These are phyloP conservation scores for Colletotrichum ledebouriae DNA, from an alignment of 2,329 filamentous ascomycete species.

Conservation along the genomic window DNA sequence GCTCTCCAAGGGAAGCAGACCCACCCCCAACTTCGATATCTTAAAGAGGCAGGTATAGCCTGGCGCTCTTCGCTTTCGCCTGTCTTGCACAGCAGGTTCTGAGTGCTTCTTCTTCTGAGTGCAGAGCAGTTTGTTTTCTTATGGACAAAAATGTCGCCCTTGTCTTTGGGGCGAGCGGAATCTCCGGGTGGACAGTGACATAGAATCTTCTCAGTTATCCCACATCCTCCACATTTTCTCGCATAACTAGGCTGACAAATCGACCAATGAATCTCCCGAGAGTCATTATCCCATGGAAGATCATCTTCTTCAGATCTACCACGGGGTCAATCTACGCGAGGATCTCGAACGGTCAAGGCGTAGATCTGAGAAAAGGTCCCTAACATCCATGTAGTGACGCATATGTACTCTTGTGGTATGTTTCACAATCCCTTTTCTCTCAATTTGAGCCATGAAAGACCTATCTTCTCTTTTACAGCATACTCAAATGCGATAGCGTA, in stretches of 20 bases:
- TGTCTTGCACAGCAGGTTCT: too few relatives aligned
- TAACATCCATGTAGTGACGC: not conserved
- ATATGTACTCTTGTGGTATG: not conserved
- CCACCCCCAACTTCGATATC: too few relatives aligned
- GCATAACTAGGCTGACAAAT: not conserved
- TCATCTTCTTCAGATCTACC: constrained; percentile 3
- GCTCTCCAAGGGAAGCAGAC: too few relatives aligned
- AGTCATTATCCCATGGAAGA: not conserved
- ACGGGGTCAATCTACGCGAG: constrained; percentile 12
- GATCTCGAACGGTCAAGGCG: constrained; percentile 13
- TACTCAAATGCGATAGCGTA: constrained; percentile 4
- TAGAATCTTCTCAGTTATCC: constrained; percentile 6
- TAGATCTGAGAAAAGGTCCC: not conserved
- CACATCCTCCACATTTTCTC: not conserved
- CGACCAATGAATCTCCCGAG: not conserved
- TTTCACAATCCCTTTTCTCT: not conserved
- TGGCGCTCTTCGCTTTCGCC: too few relatives aligned
- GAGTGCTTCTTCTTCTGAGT: not conserved
- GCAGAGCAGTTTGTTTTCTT: not conserved
- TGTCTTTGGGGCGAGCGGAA: constrained; percentile 22
- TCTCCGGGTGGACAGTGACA: constrained; percentile 20
- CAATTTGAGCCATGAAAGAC: not conserved
- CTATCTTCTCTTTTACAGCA: not conserved
- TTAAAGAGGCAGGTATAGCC: too few relatives aligned
- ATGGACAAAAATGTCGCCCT: constrained; percentile 7